Base-by-base conservation (phyloP, 2,329 filamentous ascomycete species). In the Grosmannia clavigera region DNA sequence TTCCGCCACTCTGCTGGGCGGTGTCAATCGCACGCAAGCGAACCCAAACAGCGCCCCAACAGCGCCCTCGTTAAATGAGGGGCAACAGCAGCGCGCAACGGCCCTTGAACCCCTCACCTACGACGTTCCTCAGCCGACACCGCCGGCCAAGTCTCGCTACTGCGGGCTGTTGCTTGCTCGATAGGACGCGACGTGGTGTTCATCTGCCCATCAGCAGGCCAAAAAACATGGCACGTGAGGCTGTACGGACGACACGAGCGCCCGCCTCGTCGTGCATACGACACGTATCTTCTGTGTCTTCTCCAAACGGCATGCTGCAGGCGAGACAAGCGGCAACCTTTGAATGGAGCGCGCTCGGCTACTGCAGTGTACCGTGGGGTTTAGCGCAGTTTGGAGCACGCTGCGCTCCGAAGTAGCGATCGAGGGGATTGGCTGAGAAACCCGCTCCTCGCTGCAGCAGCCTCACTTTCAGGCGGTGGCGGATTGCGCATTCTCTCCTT, bases 351-450 rank as follows among this genome's bases (percentile, higher is more conserved):
- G 29, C 31, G 31, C 48, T 53, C 48, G 31, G 48, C 50, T 53
- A 40, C 50, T 52, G 46, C 57, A 40, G 31, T 52, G 31, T 16
- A n/a, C 29, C 46, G 46, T 57, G 31, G 54, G 58, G 52, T 52
- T 31, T 60, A 27, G 60, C 52, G 62, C 62, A 63, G 27, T 61
- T 64, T 52, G 50, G 52, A 63, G 53, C 61, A 63, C 63, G 61
- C 59, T 57, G 52, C 33, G 19, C 4, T 27, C 10, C n/a, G 40
- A 19, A 35, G 56, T 38, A 25, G 16, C 43, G 27, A 31, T n/a
- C 43, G 6, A 25, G 31, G 22, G 56, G 56, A 50, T 50, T 58
- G 56, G 56, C 10, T 33, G 25, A 10, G 22, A 56, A 19, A 12
- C 14, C 22, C 11, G 16, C 25, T 25, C 29, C 25, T 25, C 29